Evolutionary conservation across 768 basidiomycete genomes (phyloP).

Genomic region (Tricholoma matsutake): DNA sequence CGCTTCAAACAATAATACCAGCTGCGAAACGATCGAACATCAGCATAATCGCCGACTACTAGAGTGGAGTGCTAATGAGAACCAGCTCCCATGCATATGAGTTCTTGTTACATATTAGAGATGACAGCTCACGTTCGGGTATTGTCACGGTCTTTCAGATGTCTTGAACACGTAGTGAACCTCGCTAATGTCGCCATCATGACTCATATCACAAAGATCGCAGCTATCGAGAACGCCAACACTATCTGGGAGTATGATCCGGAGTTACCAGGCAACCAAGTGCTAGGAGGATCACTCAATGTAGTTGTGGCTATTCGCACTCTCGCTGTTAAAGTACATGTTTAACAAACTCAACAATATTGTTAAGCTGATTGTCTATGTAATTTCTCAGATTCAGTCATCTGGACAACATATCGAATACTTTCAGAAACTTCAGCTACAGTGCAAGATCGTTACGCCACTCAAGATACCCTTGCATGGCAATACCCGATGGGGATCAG

Average conservation of each 20-base stretch:
- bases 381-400: slow-evolving; percentile 19
- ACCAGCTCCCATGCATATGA: slow-evolving; percentile 14
- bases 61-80: slow-evolving; percentile 12
- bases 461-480: slow-evolving; percentile 22
- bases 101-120: slow-evolving; percentile 6
- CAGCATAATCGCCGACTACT: slow-evolving; percentile 8
- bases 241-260: slow-evolving; percentile 37
- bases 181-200: slow-evolving; percentile 26
- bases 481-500: slow-evolving; percentile 7
- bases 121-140: background rate
- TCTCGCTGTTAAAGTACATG: slow-evolving; percentile 27
- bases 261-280: slow-evolving; percentile 14
- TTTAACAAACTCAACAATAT: background rate
- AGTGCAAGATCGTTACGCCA: slow-evolving; percentile 12
- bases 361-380: background rate
- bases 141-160: slow-evolving; percentile 13
- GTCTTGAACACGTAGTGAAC: slow-evolving; percentile 29
- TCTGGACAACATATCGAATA: slow-evolving; percentile 21
- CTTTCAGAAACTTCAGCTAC: slow-evolving; percentile 19
- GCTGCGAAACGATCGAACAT: slow-evolving; percentile 14
- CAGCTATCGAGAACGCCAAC: slow-evolving; percentile 20
- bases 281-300: slow-evolving; percentile 25
- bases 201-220: slow-evolving; percentile 27
- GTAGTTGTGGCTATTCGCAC: slow-evolving; percentile 28
- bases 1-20: too few species aligned